Conservation (phyloP, 495 filamentous ascomycete genomes). For the Penicillium egyptiacum region DNA sequence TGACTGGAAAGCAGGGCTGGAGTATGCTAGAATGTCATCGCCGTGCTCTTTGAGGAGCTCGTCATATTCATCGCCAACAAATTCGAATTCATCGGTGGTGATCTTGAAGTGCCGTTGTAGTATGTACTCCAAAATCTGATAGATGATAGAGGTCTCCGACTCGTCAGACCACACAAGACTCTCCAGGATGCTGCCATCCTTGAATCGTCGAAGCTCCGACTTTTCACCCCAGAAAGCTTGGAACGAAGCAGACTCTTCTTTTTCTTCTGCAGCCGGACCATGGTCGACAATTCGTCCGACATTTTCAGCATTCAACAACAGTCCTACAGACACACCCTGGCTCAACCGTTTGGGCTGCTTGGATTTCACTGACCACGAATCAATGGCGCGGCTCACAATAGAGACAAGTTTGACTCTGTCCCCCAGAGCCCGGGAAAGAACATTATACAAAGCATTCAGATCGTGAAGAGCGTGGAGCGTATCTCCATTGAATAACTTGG, state of each 20-base stretch:
- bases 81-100: slow-evolving; percentile 51
- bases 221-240: slow-evolving; percentile 55
- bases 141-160: slow-evolving; percentile 61
- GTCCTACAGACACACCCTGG: slow-evolving; percentile 55
- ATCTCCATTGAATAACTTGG: slow-evolving; percentile 29
- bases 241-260: slow-evolving; percentile 47
- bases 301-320: slow-evolving; percentile 70
- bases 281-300: slow-evolving; percentile 75
- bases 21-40: slow-evolving; percentile 37
- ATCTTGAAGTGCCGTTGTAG: slow-evolving; percentile 62
- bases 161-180: slow-evolving; percentile 77
- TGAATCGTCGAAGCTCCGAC: slow-evolving; percentile 55
- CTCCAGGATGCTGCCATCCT: slow-evolving; percentile 56
- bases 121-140: slow-evolving; percentile 78
- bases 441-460: slow-evolving; percentile 51
- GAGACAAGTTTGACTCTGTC: slow-evolving; percentile 70
- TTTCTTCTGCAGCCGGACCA: slow-evolving; percentile 80
- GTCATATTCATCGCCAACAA: slow-evolving; percentile 62
- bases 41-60: slow-evolving; percentile 51
- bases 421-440: slow-evolving; percentile 66
- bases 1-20: slow-evolving; percentile 52
- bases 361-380: slow-evolving; percentile 37
- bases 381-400: slow-evolving; percentile 42
- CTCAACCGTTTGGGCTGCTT: slow-evolving; percentile 29
- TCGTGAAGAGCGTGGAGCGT: slow-evolving; percentile 33